Evolutionary conservation across 179 eudicot genomes (phyloP), one percentile per base, ranked within the genome.

Genomic region (Vitellaria paradoxa): DNA sequence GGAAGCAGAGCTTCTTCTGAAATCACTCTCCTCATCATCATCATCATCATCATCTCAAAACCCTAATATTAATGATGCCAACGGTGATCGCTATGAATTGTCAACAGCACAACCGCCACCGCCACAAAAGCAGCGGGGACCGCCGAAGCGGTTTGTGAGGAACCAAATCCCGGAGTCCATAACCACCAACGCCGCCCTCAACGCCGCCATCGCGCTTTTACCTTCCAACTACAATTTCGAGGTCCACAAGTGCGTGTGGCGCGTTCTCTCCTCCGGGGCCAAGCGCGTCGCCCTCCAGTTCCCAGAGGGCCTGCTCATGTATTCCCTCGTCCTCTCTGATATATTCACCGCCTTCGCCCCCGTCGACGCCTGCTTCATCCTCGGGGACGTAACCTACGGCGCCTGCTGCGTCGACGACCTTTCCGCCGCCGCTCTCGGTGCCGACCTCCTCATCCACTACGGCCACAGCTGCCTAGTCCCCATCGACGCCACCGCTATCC

Each of bases 371-470:
- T 84, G 88, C 59, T 85, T 91, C 82, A 64, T 93, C 74, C 92
- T 93, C 67, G 93, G 85, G 0, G 98, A 93, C 81, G 98, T 93
- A 69, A 93, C 98, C n/a, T 93, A 93, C 78, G 98, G 97, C 52
- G 95, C 98, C 7, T 93, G 98, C 64, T 93, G 98, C 79, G 87
- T 93, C 15, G 98, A 93, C 65, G 98, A 93, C 72, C 89, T 92
- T 68, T 84, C 97, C 15, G 97, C 98, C 14, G 62, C 55, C 55
- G 55, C 55, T 7, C 55, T 50, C 7, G 84, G 77, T 49, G 92
- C 89, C 3, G 89, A 94, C 10, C 76, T 94, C 2, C 76, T 94
- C 8, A 86, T 94, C 47, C 98, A 94, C 53, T 94, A 90, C 65
- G 98, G 94, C 3, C 98, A 94, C 46, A 50, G 55, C 55, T 50